phyloP scores from a whole-genome alignment of 225 moss, liverwort and hornwort species.

The Ulota crispa region DNA sequence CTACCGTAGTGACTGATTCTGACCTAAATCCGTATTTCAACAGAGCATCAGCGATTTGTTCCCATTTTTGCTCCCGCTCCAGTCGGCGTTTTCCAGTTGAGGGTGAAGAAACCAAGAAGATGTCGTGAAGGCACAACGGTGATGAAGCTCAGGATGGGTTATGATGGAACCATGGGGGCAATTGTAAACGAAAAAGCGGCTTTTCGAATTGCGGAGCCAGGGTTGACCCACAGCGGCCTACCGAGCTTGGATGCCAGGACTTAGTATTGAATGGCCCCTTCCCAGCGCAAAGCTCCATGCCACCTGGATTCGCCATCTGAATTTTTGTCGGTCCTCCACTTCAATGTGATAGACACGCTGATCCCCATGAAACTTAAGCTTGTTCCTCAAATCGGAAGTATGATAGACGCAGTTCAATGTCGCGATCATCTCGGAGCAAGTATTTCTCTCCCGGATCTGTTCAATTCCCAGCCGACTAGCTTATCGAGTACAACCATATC shows the following conservation, averaged over 20 bases:
- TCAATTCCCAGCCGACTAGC: constrained; percentile 46
- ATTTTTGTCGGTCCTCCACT: constrained; percentile 1
- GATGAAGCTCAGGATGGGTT: constrained; percentile 5
- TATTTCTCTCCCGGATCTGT: constrained; percentile 44
- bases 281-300: neutral
- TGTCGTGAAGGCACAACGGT: neutral
- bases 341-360: neutral
- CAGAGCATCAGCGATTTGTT: rapidly evolving
- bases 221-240: neutral
- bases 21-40: no score
- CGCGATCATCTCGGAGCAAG: constrained; percentile 47
- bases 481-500: constrained; percentile 41
- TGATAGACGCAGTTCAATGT: constrained; percentile 12
- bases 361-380: neutral
- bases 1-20: neutral
- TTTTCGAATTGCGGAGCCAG: neutral
- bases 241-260: neutral
- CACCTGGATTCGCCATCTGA: neutral
- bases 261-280: neutral
- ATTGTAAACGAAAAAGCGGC: neutral
- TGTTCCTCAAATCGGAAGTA: constrained; percentile 9
- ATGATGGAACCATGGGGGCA: neutral
- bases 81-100: neutral
- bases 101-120: constrained; percentile 4
- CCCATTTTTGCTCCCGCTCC: rapidly evolving